Evolutionary conservation across 179 eudicot genomes (phyloP).

Genomic region (Silene coronaria): DNA sequence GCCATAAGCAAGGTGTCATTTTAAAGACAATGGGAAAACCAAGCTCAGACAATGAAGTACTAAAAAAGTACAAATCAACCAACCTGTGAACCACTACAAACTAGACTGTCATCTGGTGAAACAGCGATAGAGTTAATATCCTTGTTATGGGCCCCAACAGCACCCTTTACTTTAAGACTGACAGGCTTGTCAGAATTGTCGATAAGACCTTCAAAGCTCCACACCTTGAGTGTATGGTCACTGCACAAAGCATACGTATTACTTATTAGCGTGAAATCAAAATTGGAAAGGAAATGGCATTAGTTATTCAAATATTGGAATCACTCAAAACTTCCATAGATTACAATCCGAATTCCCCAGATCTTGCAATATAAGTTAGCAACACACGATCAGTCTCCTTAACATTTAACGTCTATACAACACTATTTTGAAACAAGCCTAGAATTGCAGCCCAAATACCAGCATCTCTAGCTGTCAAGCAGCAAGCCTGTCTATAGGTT

Average conservation of each 20-base stretch:
- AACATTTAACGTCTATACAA: background rate
- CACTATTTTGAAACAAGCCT: background rate
- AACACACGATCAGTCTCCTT: background rate
- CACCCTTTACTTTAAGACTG: conserved; percentile 74
- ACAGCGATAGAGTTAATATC: conserved; percentile 87
- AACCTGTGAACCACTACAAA: conserved; percentile 97
- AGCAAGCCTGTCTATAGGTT: background rate
- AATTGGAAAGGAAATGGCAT: background rate
- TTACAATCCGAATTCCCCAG: background rate
- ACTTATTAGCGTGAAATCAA: background rate
- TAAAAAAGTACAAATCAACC: conserved; percentile 18
- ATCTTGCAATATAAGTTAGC: background rate
- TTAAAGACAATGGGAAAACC: background rate
- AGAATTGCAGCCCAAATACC: background rate
- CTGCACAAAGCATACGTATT: conserved; percentile 29
- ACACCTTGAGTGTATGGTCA: conserved; percentile 81
- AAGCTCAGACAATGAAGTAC: background rate
- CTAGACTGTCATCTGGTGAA: conserved; percentile 83
- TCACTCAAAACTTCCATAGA: background rate
- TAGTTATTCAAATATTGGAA: background rate
- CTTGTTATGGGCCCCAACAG: conserved; percentile 86
- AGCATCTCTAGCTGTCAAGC: background rate
- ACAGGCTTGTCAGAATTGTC: conserved; percentile 37
- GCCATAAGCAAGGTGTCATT: background rate
- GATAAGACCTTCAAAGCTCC: conserved; percentile 65